Conservation (phyloP, 2,329 filamentous ascomycete genomes). For the Ophiosphaerella narmari region DNA sequence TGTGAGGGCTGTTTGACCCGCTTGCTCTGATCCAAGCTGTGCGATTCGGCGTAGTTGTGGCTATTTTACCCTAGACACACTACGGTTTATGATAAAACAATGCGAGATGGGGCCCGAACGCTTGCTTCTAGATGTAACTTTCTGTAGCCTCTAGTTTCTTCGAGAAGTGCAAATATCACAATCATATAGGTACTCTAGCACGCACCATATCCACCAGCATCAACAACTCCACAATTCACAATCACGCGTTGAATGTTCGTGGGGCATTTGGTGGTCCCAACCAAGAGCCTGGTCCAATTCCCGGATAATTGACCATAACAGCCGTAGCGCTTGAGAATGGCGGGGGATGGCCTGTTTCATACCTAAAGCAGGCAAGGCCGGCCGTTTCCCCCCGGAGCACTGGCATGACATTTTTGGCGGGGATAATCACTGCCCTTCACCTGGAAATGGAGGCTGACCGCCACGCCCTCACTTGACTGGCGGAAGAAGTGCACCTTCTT, state of each 20-base stretch:
- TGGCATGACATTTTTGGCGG: neutral
- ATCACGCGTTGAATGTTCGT: constrained; percentile 12
- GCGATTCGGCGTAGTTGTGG: no score
- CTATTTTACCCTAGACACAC: no score
- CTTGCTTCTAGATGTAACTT: no score
- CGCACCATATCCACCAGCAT: no score
- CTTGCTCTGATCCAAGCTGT: no score
- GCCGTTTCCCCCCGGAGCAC: constrained; percentile 4
- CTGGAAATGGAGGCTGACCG: neutral
- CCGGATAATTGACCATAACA: constrained; percentile 25
- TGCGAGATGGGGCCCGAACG: no score
- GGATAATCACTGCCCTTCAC: neutral
- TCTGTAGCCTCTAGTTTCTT: no score
- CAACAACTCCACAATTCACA: neutral
- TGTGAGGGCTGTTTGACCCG: neutral
- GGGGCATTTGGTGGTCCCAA: constrained; percentile 14
- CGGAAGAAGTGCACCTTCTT: constrained; percentile 20
- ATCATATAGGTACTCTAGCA: no score
- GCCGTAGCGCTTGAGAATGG: constrained; percentile 14
- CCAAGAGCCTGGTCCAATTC: constrained; percentile 11
- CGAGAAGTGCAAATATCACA: no score
- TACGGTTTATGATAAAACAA: no score
- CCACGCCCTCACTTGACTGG: constrained; percentile 14
- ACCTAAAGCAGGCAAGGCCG: constrained; percentile 3
- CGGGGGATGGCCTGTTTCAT: constrained; percentile 4